Evolutionary conservation across 768 basidiomycete genomes (phyloP), one percentile per base, ranked within the genome.

Genomic region (Phaeolepiota aurea): DNA sequence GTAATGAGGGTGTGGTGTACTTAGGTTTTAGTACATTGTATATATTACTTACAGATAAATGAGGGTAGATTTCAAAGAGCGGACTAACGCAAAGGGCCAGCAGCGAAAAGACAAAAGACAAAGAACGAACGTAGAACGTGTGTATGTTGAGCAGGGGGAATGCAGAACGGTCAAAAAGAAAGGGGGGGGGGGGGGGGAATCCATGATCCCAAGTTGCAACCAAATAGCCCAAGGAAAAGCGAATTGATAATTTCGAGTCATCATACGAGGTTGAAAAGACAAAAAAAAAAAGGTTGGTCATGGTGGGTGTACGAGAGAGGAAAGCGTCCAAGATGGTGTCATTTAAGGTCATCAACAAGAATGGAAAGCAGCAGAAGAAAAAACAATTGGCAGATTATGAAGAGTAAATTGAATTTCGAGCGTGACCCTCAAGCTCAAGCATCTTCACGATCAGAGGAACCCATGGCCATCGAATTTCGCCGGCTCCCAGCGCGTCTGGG

Each of bases 381-480:
- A 45, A 21, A 38, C 13, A 41, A 7, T 40, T 25, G 39, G 22
- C 28, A 39, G 35, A 44, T 34, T 40, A 31, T 20, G 25, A 21
- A 47, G 36, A 19, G 28, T 45, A 44, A 35, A n/a, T n/a, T n/a
- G n/a, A n/a, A n/a, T n/a, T n/a, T n/a, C n/a, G n/a, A n/a, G n/a
- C n/a, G n/a, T n/a, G n/a, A 28, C 7, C n/a, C 25, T 7, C 7
- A 28, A 7, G n/a, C 25, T 28, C 25, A 28, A n/a, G 25, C n/a
- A n/a, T 28, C 25, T 7, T 28, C 11, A 15, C 9, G 20, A 21
- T 38, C 37, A 15, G 37, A 19, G 20, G 37, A 28, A 28, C 7
- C 25, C 25, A 28, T 28, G 25, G n/a, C 23, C 11, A 63, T 47
- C n/a, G 65, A 65, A 38, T 62, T 61, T 38, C 66, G 51, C 34